phyloP scores from a whole-genome alignment of 768 basidiomycete genomes.

The Auriscalpium vulgare region DNA sequence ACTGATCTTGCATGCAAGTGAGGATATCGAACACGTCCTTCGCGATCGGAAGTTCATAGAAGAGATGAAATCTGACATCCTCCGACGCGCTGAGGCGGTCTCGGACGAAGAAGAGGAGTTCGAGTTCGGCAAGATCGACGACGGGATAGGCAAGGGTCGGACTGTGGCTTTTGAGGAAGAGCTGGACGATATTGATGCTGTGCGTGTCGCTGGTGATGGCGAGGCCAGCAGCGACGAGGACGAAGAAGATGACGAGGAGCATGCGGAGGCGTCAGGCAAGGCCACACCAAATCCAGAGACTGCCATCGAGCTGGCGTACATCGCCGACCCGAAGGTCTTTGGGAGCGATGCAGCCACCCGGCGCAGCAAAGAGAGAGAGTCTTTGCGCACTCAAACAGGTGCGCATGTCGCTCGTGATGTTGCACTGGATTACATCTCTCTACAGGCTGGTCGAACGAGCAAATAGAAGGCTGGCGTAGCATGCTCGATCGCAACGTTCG shows the following conservation, averaged over 20 bases:
- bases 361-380: slow-evolving; percentile 54
- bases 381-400: slow-evolving; percentile 67
- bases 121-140: slow-evolving; percentile 20
- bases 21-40: slow-evolving; percentile 36
- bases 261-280: slow-evolving; percentile 14
- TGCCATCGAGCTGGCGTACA: slow-evolving; percentile 69
- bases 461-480: slow-evolving; percentile 87
- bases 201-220: slow-evolving; percentile 55
- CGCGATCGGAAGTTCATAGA: slow-evolving; percentile 56
- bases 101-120: slow-evolving; percentile 51
- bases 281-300: slow-evolving; percentile 38
- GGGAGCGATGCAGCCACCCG: slow-evolving; percentile 69
- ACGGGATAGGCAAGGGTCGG: slow-evolving; percentile 13
- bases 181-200: slow-evolving; percentile 33
- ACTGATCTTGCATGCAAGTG: slow-evolving; percentile 25
- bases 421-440: neutral
- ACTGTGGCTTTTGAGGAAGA: slow-evolving; percentile 47
- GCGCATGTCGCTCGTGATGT: slow-evolving; percentile 7
- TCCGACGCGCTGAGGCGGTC: slow-evolving; percentile 65
- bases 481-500: slow-evolving; percentile 86
- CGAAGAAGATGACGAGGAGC: slow-evolving; percentile 28
- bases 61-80: slow-evolving; percentile 76
- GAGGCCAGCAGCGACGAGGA: slow-evolving; percentile 37
- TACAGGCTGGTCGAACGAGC: slow-evolving; percentile 69
- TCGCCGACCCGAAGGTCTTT: slow-evolving; percentile 68